Evolutionary conservation across 257 asterid genomes (phyloP).

Genomic region (Fraxinus cuspidata): DNA sequence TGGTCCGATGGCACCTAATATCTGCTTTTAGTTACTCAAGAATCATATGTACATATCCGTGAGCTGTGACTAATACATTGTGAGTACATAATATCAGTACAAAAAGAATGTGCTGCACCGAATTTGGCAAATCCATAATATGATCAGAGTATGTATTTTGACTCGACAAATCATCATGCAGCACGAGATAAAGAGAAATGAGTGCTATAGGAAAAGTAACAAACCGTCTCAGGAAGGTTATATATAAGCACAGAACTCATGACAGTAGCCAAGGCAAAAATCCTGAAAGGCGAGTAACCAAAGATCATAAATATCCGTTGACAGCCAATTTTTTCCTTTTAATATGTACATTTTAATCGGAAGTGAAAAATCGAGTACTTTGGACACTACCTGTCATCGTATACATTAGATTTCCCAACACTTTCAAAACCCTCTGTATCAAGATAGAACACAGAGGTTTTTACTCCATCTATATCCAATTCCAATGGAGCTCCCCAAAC

Average conservation of each 20-base stretch:
- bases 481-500: conserved; percentile 91
- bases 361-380: not conserved
- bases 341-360: not conserved
- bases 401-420: conserved; percentile 95
- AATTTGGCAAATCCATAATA: not conserved
- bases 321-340: not conserved
- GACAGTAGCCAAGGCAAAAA: conserved; percentile 90
- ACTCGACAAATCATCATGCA: not conserved
- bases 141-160: not conserved
- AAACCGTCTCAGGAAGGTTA: conserved; percentile 96
- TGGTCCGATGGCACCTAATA: not conserved
- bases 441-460: conserved; percentile 87
- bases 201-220: conserved; percentile 39
- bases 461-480: conserved; percentile 72
- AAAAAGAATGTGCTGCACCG: not conserved
- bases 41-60: not conserved
- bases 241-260: conserved; percentile 95
- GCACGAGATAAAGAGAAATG: conserved; percentile 8
- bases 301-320: conserved; percentile 19
- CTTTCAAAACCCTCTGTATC: conserved; percentile 99
- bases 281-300: conserved; percentile 47
- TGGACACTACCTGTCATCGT: conserved; percentile 82
- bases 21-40: not conserved
- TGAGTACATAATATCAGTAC: not conserved
- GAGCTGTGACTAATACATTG: not conserved